phyloP scores from a whole-genome alignment of 2,329 filamentous ascomycete genomes.

The Neurospora sp. region DNA sequence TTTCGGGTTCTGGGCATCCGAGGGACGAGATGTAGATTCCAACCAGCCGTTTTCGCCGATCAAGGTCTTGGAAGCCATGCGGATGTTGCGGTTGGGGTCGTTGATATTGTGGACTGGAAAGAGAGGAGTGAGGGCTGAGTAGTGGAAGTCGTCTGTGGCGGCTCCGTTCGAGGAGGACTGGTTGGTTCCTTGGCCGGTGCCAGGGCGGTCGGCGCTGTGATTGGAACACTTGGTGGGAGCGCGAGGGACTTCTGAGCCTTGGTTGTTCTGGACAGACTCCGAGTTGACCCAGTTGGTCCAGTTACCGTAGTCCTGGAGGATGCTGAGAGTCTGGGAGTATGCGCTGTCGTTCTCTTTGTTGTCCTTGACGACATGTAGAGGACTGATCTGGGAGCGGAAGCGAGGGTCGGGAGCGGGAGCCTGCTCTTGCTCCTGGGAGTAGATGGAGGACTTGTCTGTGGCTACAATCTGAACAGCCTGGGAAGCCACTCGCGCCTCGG shows the following conservation, averaged over 20 bases:
- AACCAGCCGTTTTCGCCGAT: slow-evolving; percentile 50
- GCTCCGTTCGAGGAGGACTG: not conserved
- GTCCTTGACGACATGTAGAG: slow-evolving; percentile 18
- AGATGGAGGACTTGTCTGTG: slow-evolving; percentile 22
- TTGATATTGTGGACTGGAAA: not conserved
- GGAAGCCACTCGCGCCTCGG: not conserved
- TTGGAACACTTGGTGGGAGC: not conserved
- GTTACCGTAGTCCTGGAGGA: slow-evolving; percentile 11
- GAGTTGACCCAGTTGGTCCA: slow-evolving; percentile 3
- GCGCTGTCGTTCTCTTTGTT: slow-evolving; percentile 4
- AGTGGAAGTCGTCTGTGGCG: slow-evolving; percentile 16
- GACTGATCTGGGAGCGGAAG: slow-evolving; percentile 14
- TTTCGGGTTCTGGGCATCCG: slow-evolving; percentile 14
- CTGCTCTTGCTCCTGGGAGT: slow-evolving; percentile 21
- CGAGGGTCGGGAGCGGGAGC: slow-evolving; percentile 7
- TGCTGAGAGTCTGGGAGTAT: slow-evolving; percentile 5
- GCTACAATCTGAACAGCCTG: not conserved
- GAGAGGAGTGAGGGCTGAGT: not conserved
- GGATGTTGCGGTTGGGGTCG: slow-evolving; percentile 15
- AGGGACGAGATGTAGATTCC: slow-evolving; percentile 30
- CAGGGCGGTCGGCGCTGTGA: not conserved
- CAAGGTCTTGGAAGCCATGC: slow-evolving; percentile 39
- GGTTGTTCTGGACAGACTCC: slow-evolving; percentile 19
- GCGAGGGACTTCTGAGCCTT: not conserved
- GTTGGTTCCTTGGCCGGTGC: not conserved